These are phyloP conservation scores for Sphagnum contortum DNA, from an alignment of 225 moss, liverwort and hornwort genomes.

Conservation along the genomic window DNA sequence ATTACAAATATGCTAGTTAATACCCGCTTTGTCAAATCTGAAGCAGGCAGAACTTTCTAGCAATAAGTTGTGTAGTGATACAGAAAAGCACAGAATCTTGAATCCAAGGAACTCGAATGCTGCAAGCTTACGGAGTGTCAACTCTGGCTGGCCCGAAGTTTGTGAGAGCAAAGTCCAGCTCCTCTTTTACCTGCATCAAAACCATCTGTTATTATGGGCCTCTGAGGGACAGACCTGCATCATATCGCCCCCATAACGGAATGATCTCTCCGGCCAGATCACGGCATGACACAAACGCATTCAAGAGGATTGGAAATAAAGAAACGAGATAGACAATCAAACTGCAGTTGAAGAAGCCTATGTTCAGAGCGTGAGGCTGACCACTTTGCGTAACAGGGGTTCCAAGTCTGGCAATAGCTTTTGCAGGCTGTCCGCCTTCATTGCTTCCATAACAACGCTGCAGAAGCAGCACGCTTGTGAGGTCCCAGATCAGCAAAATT, in stretches of 20 bases:
- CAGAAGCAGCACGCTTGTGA: background rate
- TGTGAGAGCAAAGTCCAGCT: constrained; percentile 35
- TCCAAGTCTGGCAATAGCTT: constrained; percentile 40
- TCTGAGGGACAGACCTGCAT: too few species aligned
- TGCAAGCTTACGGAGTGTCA: constrained; percentile 21
- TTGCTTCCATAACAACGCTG: constrained; percentile 11
- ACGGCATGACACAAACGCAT: too few species aligned
- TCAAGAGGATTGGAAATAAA: too few species aligned
- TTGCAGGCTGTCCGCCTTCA: constrained; percentile 42
- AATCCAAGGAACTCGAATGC: too few species aligned
- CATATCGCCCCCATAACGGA: background rate
- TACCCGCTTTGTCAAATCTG: too few species aligned
- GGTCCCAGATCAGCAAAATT: background rate
- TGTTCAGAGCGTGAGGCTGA: constrained; percentile 6
- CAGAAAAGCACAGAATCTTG: too few species aligned
- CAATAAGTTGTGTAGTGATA: too few species aligned
- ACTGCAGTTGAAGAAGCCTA: too few species aligned
- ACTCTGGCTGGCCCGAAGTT: constrained; percentile 30
- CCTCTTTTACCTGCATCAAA: constrained; percentile 31
- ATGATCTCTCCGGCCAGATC: too few species aligned
- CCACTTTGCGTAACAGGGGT: constrained; percentile 43
- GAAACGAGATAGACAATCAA: too few species aligned
- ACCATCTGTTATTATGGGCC: background rate
- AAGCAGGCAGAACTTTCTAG: too few species aligned
- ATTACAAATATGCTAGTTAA: too few species aligned